Evolutionary conservation across 2,329 filamentous ascomycete species (phyloP), one percentile per base, ranked within the genome.

Genomic region (Microdochium nivale): DNA sequence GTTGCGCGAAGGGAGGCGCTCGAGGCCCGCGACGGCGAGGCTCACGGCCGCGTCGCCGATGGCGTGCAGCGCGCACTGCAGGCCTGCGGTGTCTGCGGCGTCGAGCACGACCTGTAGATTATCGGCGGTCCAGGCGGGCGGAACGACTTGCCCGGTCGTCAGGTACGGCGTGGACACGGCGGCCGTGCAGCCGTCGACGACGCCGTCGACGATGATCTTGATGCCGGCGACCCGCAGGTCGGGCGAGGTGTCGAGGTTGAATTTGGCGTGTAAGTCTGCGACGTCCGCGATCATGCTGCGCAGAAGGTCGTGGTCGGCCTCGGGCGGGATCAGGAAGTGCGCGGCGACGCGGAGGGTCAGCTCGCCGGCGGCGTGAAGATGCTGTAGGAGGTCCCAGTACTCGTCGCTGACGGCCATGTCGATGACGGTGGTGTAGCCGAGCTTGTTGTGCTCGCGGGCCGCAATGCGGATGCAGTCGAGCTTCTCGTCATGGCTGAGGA

Each of bases 171-270:
- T 74, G 1, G 70, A 69, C 2, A 86, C 64, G 0, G 77, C 79
- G 0, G 83, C 83, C 1, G 83, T 86, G 63, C 82, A 86, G 0
- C 78, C 79, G 55, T 86, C 83, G 35, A 86, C 72, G 33, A 83
- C 79, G 11, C 83, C 83, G 53, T 86, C 83, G 58, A 78, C 79
- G 37, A 86, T 83, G 23, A 86, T 64, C 60, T 86, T 86, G 63
- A 86, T 75, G 3, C 83, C 83, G 0, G 80, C 76, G 9, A 86
- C 55, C 37, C 62, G 66, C 51, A 70, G 71, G 54, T 77, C 71
- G 1, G 74, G 75, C 48, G 65, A 71, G 4, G 68, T 73, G 2
- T 64, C 53, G 14, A 59, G 62, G 59, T 74, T 77, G 63, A 71
- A 77, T 52, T 70, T 58, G 16, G 56, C 58, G 27, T 65, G 67